Percentiles rank a stretch among this genome's conserved stretches.
Conservation (phyloP, 768 basidiomycete genomes). For the Auricularia cornea region DNA sequence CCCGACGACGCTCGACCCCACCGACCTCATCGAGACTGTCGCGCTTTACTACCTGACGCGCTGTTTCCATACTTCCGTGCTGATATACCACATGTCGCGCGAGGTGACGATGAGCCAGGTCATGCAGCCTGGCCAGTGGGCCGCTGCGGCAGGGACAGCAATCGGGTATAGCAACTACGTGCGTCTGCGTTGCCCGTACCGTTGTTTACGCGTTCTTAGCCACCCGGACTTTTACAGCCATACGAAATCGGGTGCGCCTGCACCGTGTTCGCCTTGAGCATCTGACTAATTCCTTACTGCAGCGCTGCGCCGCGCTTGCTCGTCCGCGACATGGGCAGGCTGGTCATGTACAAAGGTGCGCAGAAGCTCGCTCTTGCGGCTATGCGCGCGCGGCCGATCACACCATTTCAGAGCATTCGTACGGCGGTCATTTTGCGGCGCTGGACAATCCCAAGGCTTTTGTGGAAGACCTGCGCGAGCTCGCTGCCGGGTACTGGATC, state of each 20-base stretch:
- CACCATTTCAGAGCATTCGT: neutral
- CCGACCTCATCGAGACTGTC: slow-evolving; percentile 13
- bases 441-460: slow-evolving; percentile 12
- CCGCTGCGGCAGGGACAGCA: slow-evolving; percentile 1
- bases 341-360: neutral
- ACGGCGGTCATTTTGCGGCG: slow-evolving; percentile 15
- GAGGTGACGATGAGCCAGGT: slow-evolving; percentile 2
- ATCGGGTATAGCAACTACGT: slow-evolving; percentile 12
- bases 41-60: slow-evolving; percentile 14
- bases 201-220: neutral
- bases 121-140: slow-evolving; percentile 4
- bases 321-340: neutral
- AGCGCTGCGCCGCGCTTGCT: neutral
- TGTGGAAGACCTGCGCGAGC: slow-evolving; percentile 10
- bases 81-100: slow-evolving; percentile 11
- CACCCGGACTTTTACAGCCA: neutral
- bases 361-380: neutral
- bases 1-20: slow-evolving; percentile 6
- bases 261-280: no score
- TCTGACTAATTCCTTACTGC: no score
- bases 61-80: slow-evolving; percentile 11
- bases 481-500: slow-evolving; percentile 8
- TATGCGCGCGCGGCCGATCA: neutral
- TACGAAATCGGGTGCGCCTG: neutral
- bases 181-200: neutral